Conservation (phyloP, 768 basidiomycete genomes). For the Rubroboletus pulcherrimus region DNA sequence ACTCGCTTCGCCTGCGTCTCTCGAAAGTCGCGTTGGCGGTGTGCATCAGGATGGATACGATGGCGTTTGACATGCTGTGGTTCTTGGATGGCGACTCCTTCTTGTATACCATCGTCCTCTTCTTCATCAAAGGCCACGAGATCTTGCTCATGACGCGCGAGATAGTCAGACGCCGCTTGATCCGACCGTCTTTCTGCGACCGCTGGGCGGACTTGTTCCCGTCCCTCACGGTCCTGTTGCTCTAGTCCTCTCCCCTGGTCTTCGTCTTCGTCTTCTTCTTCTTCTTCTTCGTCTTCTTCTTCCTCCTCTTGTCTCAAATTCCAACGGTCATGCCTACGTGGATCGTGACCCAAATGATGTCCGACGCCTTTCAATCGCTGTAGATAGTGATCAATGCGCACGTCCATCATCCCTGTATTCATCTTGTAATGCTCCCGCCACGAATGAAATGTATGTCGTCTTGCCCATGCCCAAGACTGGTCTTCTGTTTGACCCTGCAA, state of each 20-base stretch:
- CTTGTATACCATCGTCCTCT: not conserved
- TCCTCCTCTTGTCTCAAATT: not conserved
- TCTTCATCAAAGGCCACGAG: conserved; percentile 2
- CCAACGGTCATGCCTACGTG: conserved; percentile 16
- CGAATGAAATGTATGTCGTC: conserved; percentile 50
- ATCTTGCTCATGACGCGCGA: not conserved
- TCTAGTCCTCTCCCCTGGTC: conserved; percentile 2
- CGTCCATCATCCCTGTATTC: conserved; percentile 39
- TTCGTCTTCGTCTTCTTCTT: conserved; percentile 1
- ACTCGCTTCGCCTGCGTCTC: conserved; percentile 12
- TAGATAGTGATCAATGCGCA: conserved; percentile 35
- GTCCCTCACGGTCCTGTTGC: not conserved
- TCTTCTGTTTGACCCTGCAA: conserved; percentile 25
- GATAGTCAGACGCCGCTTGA: not conserved
- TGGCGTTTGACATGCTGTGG: conserved; percentile 14
- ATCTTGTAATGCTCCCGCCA: conserved; percentile 62
- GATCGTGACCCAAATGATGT: conserved; percentile 23
- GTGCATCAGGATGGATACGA: conserved; percentile 7
- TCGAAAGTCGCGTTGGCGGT: not conserved
- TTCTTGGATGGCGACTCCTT: not conserved
- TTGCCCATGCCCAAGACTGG: conserved; percentile 40
- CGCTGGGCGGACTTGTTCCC: not conserved
- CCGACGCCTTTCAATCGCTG: conserved; percentile 3
- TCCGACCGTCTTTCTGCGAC: not conserved
- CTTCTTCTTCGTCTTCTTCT: conserved; percentile 11